phyloP scores from a whole-genome alignment of 352 stramenopile species.

The Globisporangium alternatum region DNA sequence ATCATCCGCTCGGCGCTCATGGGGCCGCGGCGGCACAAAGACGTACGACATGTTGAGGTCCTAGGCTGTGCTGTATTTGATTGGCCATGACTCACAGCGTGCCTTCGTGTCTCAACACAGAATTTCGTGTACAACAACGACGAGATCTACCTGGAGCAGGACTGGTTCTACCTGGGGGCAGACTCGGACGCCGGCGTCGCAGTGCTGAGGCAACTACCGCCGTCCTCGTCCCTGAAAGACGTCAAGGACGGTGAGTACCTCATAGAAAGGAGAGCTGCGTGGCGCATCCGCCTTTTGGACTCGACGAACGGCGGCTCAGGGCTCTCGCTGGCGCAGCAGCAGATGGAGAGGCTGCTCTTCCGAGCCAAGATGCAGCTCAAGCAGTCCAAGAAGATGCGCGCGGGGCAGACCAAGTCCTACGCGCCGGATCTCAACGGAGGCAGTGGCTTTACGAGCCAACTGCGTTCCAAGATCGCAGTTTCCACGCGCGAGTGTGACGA shows the following conservation, averaged over 20 bases:
- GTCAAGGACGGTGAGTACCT: constrained; percentile 60
- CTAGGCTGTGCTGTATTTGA: not conserved
- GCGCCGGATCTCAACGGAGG: constrained; percentile 42
- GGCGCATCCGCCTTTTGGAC: constrained; percentile 66
- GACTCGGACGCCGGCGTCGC: constrained; percentile 62
- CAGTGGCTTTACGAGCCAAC: constrained; percentile 43
- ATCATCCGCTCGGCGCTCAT: constrained; percentile 67
- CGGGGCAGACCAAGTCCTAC: constrained; percentile 49
- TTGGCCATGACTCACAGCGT: not conserved
- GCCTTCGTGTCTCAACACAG: constrained; percentile 19
- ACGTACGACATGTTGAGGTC: constrained; percentile 31
- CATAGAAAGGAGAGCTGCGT: constrained; percentile 62
- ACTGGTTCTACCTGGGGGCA: constrained; percentile 81
- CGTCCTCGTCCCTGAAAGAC: constrained; percentile 28
- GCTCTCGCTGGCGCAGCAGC: constrained; percentile 68
- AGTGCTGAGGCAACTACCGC: constrained; percentile 60
- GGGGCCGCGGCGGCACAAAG: constrained; percentile 31
- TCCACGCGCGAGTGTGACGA: constrained; percentile 47
- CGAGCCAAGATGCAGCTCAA: constrained; percentile 75
- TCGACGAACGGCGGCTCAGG: constrained; percentile 62
- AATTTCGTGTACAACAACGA: constrained; percentile 84
- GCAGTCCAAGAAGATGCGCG: constrained; percentile 67
- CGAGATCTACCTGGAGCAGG: constrained; percentile 79
- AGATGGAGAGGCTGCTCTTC: constrained; percentile 76
- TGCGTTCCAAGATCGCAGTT: constrained; percentile 44